A percentile compares a stretch with the other conserved stretches of the same genome.
Conservation (phyloP, 2,329 filamentous ascomycete species). For the Clonostachys chloroleuca region DNA sequence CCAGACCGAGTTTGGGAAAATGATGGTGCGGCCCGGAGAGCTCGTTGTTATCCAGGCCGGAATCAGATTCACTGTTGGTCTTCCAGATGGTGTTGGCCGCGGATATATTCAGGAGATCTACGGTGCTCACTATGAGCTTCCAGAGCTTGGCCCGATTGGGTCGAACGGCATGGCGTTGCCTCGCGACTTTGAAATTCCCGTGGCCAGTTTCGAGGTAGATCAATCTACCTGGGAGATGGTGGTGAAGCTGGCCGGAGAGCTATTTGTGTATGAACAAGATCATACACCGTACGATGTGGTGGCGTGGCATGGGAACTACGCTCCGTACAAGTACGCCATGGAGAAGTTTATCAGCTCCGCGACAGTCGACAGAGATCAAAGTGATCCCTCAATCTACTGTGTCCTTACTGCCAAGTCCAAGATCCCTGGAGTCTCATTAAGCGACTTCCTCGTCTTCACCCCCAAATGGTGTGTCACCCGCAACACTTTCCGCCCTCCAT, state of each 20-base stretch:
- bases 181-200: conserved; percentile 65
- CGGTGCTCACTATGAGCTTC: conserved; percentile 60
- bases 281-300: conserved; percentile 65
- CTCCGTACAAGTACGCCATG: conserved; percentile 65
- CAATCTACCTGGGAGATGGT: conserved; percentile 40
- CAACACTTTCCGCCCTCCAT: conserved; percentile 60
- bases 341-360: conserved; percentile 57
- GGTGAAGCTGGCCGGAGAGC: conserved; percentile 52
- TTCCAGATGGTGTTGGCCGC: conserved; percentile 50
- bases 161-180: conserved; percentile 63
- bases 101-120: conserved; percentile 70
- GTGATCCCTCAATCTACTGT: conserved; percentile 62
- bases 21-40: conserved; percentile 59
- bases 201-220: conserved; percentile 40
- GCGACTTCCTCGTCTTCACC: conserved; percentile 65
- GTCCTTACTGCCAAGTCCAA: conserved; percentile 57
- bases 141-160: conserved; percentile 63
- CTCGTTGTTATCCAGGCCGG: conserved; percentile 61
- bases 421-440: conserved; percentile 47
- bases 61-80: conserved; percentile 54
- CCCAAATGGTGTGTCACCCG: conserved; percentile 61
- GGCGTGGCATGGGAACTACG: conserved; percentile 65
- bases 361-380: conserved; percentile 57
- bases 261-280: conserved; percentile 52
- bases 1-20: conserved; percentile 57